Conservation (phyloP, 352 stramenopile species). For the Globisporangium solare region DNA sequence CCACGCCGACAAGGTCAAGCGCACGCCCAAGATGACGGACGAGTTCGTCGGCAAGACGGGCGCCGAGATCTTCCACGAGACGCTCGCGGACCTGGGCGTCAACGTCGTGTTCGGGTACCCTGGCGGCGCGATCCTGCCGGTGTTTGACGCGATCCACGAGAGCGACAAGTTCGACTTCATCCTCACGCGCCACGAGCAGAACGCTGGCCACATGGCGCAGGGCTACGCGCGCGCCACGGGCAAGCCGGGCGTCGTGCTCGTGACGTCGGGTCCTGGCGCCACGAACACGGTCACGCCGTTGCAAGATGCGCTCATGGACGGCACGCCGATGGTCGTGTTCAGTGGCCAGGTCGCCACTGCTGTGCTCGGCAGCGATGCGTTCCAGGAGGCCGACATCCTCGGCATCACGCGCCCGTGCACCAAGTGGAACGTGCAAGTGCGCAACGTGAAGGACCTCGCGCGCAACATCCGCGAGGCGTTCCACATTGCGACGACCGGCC, state of each 20-base stretch:
- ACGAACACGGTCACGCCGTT: slow-evolving; percentile 94
- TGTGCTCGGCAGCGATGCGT: slow-evolving; percentile 90
- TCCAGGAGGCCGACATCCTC: slow-evolving; percentile 88
- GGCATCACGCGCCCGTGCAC: slow-evolving; percentile 89
- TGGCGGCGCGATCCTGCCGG: slow-evolving; percentile 90
- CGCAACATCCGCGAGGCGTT: slow-evolving; percentile 95
- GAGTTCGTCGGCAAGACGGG: slow-evolving; percentile 90
- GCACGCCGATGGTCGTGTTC: slow-evolving; percentile 92
- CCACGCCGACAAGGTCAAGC: slow-evolving; percentile 29
- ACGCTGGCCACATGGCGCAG: slow-evolving; percentile 83
- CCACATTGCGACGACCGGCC: slow-evolving; percentile 91
- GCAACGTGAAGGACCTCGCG: slow-evolving; percentile 92
- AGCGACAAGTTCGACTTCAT: slow-evolving; percentile 81
- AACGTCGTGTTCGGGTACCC: slow-evolving; percentile 93
- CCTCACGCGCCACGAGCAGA: slow-evolving; percentile 78
- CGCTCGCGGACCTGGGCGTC: slow-evolving; percentile 87
- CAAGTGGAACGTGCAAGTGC: slow-evolving; percentile 97
- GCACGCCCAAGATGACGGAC: slow-evolving; percentile 56
- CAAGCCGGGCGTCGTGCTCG: slow-evolving; percentile 90
- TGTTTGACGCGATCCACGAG: slow-evolving; percentile 94
- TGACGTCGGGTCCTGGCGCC: slow-evolving; percentile 90
- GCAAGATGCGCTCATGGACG: slow-evolving; percentile 93
- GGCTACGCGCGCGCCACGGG: slow-evolving; percentile 79
- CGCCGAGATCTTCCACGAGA: slow-evolving; percentile 93
- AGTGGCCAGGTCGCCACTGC: slow-evolving; percentile 92